phyloP scores from a whole-genome alignment of 208 protist genomes.

The Porcisia deanei region DNA sequence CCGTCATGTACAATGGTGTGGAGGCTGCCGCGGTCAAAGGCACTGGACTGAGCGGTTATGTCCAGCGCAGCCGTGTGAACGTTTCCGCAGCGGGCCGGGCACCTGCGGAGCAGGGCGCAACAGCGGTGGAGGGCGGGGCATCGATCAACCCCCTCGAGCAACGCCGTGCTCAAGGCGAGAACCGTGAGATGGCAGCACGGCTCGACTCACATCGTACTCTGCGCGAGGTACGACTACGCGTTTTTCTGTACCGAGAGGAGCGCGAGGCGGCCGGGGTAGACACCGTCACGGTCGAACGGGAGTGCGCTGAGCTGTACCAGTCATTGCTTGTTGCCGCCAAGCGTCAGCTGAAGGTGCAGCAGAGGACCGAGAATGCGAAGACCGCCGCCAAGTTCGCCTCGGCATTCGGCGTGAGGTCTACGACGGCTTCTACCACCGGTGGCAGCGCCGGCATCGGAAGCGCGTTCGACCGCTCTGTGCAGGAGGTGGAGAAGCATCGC shows the following conservation, averaged over 20 bases:
- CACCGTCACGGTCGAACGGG: slow-evolving; percentile 48
- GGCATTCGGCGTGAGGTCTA: slow-evolving; percentile 59
- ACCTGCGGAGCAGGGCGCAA: slow-evolving; percentile 35
- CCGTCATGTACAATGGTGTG: slow-evolving; percentile 81
- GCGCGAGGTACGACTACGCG: slow-evolving; percentile 57
- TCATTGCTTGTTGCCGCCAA: slow-evolving; percentile 44
- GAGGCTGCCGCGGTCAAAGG: slow-evolving; percentile 69
- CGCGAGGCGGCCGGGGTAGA: slow-evolving; percentile 48
- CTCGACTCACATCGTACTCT: slow-evolving; percentile 61
- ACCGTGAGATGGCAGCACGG: slow-evolving; percentile 53
- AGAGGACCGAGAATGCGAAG: slow-evolving; percentile 50
- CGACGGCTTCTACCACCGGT: not conserved
- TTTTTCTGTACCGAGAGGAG: slow-evolving; percentile 77
- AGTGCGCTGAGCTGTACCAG: slow-evolving; percentile 60
- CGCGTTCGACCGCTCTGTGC: slow-evolving; percentile 58
- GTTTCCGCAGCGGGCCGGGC: slow-evolving; percentile 26
- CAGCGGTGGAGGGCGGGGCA: slow-evolving; percentile 17
- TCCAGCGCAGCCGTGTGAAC: slow-evolving; percentile 72
- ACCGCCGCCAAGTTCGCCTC: slow-evolving; percentile 73
- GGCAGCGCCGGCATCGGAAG: not conserved
- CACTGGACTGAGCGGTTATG: slow-evolving; percentile 83
- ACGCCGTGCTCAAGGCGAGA: slow-evolving; percentile 70
- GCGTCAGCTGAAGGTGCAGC: slow-evolving; percentile 30
- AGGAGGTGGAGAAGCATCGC: slow-evolving; percentile 48
- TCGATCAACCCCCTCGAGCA: slow-evolving; percentile 71